Evolutionary conservation across 129 eudicot species (phyloP).

Genomic region (Artemisia tridentata): DNA sequence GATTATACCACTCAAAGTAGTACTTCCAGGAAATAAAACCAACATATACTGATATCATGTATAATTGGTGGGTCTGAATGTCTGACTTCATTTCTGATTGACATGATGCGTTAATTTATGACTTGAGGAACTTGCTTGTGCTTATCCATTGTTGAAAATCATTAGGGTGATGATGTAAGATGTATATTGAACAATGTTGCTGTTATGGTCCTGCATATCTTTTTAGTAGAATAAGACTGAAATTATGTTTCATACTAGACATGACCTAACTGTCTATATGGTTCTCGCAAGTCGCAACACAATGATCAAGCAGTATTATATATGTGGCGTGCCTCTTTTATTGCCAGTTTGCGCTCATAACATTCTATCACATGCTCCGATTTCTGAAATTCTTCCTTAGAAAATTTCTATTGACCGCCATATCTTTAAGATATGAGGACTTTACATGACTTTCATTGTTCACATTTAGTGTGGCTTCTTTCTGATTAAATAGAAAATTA

Average conservation of each 20-base stretch:
- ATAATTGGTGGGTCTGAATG: background rate
- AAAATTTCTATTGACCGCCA: too few species aligned
- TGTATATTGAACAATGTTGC: background rate
- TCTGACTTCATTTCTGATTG: background rate
- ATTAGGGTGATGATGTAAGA: background rate
- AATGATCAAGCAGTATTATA: background rate
- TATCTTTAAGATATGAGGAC: too few species aligned
- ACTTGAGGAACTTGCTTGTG: background rate
- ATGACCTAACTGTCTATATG: background rate
- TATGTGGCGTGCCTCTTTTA: background rate
- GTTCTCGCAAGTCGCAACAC: background rate
- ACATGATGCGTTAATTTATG: background rate
- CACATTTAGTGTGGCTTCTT: too few species aligned
- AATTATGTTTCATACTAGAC: background rate
- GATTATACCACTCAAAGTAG: background rate
- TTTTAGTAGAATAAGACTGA: background rate
- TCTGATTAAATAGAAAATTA: too few species aligned
- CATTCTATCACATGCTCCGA: background rate
- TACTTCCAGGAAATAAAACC: background rate
- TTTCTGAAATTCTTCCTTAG: background rate
- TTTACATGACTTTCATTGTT: too few species aligned
- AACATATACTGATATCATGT: background rate
- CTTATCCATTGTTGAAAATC: background rate
- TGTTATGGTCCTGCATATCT: background rate
- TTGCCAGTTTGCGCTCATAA: background rate